These are phyloP conservation scores for Nannizziopsis arthrosporioides DNA, from an alignment of 2,329 filamentous ascomycete genomes.

Conservation along the genomic window DNA sequence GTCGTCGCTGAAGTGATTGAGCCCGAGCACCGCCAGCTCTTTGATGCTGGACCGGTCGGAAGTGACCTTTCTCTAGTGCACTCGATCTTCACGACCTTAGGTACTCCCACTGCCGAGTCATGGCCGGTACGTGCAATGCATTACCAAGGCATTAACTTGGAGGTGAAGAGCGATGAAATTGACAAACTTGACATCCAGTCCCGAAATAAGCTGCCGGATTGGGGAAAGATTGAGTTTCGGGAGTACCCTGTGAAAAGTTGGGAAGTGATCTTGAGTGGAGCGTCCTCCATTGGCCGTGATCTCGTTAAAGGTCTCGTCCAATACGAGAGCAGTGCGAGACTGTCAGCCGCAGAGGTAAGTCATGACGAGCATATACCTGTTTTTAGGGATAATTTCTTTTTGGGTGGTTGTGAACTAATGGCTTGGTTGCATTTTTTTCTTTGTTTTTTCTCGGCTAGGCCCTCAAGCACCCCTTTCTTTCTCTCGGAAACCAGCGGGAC, in stretches of 20 bases:
- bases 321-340: conserved; percentile 58
- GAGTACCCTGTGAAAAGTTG: conserved; percentile 58
- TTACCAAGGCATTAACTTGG: too few species aligned
- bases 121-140: conserved; percentile 79
- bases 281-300: conserved; percentile 48
- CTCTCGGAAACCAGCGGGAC: neutral
- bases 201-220: conserved; percentile 57
- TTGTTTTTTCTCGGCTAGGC: neutral
- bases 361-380: neutral
- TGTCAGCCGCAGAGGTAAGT: conserved; percentile 52
- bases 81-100: conserved; percentile 83
- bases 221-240: conserved; percentile 73
- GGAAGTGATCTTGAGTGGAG: conserved; percentile 54
- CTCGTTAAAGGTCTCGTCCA: conserved; percentile 57
- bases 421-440: neutral
- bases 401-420: neutral
- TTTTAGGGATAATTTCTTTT: neutral
- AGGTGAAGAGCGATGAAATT: neutral
- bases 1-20: conserved; percentile 66
- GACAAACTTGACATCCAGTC: conserved; percentile 20
- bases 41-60: conserved; percentile 79
- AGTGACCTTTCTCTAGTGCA: conserved; percentile 84
- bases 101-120: conserved; percentile 63
- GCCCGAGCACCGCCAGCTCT: conserved; percentile 50
- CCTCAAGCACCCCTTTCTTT: conserved; percentile 5